Evolutionary conservation across 1,284 basidiomycete species (phyloP), one percentile per base, ranked within the genome.

Genomic region (Tetrapyrgos nigripes): DNA sequence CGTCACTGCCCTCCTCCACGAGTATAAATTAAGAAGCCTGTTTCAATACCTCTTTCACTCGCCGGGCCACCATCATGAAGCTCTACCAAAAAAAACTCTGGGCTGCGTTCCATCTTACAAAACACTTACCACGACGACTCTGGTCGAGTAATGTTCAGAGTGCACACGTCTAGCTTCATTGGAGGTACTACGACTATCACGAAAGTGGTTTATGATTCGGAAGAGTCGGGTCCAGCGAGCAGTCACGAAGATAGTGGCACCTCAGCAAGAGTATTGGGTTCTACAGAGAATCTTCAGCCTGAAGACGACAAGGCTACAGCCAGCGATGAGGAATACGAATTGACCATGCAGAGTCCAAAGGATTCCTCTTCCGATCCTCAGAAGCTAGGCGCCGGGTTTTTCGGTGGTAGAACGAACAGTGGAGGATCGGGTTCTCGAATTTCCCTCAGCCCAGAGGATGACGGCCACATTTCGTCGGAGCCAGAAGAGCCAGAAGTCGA

Each of bases 121-220:
- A 60, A 60, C 59, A 53, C 50, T 23, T 60, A 56, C 24, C 27
- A 31, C 35, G 59, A 60, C 21, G 54, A 57, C 9, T 10, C 56
- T 3, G 54, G 46, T 3, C 26, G 50, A 21, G 31, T 46, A 5
- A 31, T 50, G 0, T 60, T 57, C 50, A 60, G 37, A 33, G 51
- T 60, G n/a, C 50, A 60, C 35, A 60, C 59, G 6, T 55, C 55
- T 1, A 23, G 31, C n/a, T 33, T 52, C 40, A 23, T 49, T 14
- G 33, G 31, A 17, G n/a, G 27, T 3, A 57, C 54, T 2, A 56
- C 54, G 17, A 60, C 59, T 31, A 60, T 60, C 17, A 37, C 55
- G 10, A 60, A 53, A 24, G 19, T 54, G 21, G n/a, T 55, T 19
- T 24, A 53, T 17, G 27, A 40, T 33, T 9, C 31, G 40, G 37